Conservation (phyloP, 2,329 filamentous ascomycete genomes). For the Aureobasidium sp. region DNA sequence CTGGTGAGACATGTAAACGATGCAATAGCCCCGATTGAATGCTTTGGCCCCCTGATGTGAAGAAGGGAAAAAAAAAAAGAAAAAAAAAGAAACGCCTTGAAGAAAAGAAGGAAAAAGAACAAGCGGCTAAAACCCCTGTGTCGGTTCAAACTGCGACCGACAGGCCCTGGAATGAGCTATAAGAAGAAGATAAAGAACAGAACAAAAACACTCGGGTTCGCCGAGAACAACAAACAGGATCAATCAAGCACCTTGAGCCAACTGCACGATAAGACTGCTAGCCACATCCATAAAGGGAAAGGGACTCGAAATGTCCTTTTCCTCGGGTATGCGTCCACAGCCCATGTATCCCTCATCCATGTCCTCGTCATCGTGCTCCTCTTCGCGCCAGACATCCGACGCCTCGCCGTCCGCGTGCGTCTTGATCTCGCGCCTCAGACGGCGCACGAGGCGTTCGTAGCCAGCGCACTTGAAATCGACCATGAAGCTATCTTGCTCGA, state of each 20-base stretch:
- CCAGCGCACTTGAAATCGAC: conserved; percentile 98
- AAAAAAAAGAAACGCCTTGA: not conserved
- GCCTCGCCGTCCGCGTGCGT: conserved; percentile 26
- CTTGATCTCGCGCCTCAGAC: conserved; percentile 29
- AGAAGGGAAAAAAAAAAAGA: not conserved
- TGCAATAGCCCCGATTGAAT: not conserved
- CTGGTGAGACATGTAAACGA: not conserved
- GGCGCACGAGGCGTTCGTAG: conserved; percentile 72
- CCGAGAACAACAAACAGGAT: not conserved
- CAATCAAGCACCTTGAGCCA: conserved; percentile 64
- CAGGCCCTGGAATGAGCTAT: not conserved
- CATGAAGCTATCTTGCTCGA: conserved; percentile 85
- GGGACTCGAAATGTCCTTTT: conserved; percentile 90
- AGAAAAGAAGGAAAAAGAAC: too few relatives aligned
- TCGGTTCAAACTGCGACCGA: not conserved
- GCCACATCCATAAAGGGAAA: conserved; percentile 95
- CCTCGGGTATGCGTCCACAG: conserved; percentile 51
- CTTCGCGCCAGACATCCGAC: conserved; percentile 21
- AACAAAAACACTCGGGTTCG: not conserved
- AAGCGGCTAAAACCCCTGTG: too few relatives aligned
- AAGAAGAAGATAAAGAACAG: not conserved
- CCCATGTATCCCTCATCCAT: conserved; percentile 34
- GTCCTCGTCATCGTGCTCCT: conserved; percentile 24
- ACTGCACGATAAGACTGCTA: conserved; percentile 81
- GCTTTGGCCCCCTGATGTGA: not conserved